These are phyloP conservation scores for Fraxinus dipetala DNA, from an alignment of 305 asterid genomes.

Conservation along the genomic window DNA sequence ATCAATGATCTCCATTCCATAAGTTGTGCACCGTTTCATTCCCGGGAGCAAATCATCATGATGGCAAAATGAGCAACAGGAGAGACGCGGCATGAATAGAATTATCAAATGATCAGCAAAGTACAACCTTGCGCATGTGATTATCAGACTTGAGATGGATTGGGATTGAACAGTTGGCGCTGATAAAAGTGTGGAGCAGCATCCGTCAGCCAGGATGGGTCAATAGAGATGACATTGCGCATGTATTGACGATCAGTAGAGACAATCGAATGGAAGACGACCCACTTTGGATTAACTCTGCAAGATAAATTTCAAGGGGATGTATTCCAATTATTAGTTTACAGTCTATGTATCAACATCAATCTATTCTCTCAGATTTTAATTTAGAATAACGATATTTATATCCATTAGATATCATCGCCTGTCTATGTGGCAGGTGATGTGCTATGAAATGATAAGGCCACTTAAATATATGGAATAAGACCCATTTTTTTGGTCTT, in stretches of 20 bases:
- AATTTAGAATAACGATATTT: background rate
- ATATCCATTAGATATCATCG: background rate
- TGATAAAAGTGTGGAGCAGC: constrained; percentile 93
- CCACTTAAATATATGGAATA: background rate
- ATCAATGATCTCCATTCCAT: background rate
- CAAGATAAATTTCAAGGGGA: constrained; percentile 12
- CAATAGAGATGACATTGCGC: constrained; percentile 84
- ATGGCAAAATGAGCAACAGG: background rate
- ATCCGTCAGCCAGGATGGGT: constrained; percentile 86
- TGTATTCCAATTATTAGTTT: background rate
- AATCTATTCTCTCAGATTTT: background rate
- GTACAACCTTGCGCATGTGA: background rate
- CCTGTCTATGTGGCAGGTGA: background rate
- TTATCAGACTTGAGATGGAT: constrained; percentile 5
- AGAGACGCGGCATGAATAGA: background rate
- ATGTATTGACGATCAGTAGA: constrained; percentile 93
- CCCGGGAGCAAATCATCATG: background rate
- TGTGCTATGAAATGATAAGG: background rate
- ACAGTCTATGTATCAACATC: background rate
- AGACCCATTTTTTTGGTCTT: background rate
- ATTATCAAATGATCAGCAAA: background rate
- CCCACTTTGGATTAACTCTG: constrained; percentile 96
- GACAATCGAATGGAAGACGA: constrained; percentile 77
- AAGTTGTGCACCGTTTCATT: background rate
- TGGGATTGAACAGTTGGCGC: constrained; percentile 44